Percentiles rank a stretch among this genome's conserved stretches.
These are phyloP conservation scores for Suhomyces maxii DNA, from an alignment of 1,139 yeast species.

Conservation along the genomic window DNA sequence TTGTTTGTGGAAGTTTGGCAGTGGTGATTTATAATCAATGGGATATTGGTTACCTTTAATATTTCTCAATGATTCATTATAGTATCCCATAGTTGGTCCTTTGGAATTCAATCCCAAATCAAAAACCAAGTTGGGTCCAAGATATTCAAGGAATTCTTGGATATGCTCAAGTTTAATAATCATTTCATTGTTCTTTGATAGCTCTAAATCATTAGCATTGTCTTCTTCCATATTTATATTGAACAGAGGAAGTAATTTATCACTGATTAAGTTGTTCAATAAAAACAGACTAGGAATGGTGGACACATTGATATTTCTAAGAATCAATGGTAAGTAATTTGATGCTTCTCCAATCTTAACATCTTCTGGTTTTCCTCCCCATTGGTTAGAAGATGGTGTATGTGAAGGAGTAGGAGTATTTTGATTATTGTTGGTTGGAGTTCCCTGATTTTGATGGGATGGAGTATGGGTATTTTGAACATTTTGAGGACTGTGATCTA, in stretches of 20 bases:
- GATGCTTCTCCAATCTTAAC: conserved; percentile 34
- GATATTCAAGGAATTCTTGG: conserved; percentile 34
- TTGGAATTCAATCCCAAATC: conserved; percentile 34
- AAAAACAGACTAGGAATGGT: conserved; percentile 58
- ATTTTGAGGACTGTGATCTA: conserved; percentile 19
- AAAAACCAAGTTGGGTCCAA: conserved; percentile 38
- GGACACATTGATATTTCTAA: conserved; percentile 59
- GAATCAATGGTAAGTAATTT: conserved; percentile 62
- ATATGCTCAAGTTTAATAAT: conserved; percentile 25
- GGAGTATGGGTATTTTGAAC: conserved; percentile 8
- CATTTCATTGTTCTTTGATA: conserved; percentile 32
- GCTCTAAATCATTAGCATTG: conserved; percentile 35
- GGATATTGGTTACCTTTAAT: background rate
- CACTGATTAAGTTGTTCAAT: conserved; percentile 27
- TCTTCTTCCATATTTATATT: conserved; percentile 39
- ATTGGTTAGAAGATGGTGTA: conserved; percentile 5
- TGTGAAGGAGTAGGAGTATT: conserved; percentile 5
- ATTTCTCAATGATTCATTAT: conserved; percentile 2
- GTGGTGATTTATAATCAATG: conserved; percentile 11
- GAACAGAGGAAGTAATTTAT: conserved; percentile 21
- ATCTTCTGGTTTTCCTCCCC: conserved; percentile 6
- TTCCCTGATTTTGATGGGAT: background rate
- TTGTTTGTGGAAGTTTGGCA: background rate
- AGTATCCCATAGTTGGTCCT: conserved; percentile 15
- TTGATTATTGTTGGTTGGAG: conserved; percentile 3